These are phyloP conservation scores for Alternaria triticina DNA, from an alignment of 2,329 filamentous ascomycete genomes.

Conservation along the genomic window DNA sequence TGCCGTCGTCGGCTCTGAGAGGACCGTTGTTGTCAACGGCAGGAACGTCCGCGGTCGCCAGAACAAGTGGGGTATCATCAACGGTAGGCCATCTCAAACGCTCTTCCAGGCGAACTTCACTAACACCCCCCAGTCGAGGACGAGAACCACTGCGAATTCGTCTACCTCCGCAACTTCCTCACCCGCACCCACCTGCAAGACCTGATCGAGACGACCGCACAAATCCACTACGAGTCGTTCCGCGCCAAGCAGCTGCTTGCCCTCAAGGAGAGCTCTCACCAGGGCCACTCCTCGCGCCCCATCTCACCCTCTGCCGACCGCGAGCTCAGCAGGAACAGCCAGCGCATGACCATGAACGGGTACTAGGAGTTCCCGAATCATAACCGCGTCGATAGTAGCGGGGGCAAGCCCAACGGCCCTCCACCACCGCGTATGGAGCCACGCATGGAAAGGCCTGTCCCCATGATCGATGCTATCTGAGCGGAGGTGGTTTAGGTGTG, in stretches of 20 bases:
- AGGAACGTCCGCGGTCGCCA: conserved; percentile 97
- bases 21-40: conserved; percentile 95
- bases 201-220: conserved; percentile 97
- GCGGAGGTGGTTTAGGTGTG: neutral
- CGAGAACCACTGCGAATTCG: conserved; percentile 99
- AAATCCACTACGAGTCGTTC: conserved; percentile 99
- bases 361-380: conserved; percentile 67
- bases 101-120: neutral
- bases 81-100: conserved; percentile 52
- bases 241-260: conserved; percentile 98
- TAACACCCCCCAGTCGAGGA: conserved; percentile 73
- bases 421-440: conserved; percentile 31
- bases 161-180: conserved; percentile 97
- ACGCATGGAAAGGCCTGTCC: conserved; percentile 30
- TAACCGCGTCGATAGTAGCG: conserved; percentile 40
- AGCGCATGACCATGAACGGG: conserved; percentile 98
- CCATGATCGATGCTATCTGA: conserved; percentile 36
- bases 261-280: conserved; percentile 93
- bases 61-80: conserved; percentile 99
- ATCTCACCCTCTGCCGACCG: conserved; percentile 95
- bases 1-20: conserved; percentile 96
- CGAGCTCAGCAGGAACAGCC: conserved; percentile 94
- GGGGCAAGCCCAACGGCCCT: conserved; percentile 30
- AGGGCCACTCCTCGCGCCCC: conserved; percentile 79
- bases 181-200: conserved; percentile 98